Conservation (phyloP, 2,329 filamentous ascomycete genomes). For the Nannizzia gypsea region DNA sequence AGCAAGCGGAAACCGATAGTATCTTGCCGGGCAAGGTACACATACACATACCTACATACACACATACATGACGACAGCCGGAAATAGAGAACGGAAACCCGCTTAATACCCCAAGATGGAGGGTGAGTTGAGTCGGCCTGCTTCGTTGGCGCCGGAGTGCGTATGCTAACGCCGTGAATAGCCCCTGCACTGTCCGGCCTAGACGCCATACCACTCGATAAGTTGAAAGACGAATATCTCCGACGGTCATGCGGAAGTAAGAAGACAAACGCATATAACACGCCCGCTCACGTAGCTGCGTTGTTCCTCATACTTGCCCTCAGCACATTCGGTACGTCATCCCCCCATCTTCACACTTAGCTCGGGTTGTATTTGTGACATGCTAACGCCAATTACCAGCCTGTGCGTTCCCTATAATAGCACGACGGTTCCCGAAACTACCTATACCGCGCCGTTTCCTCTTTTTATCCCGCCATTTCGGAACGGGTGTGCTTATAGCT, state of each 20-base stretch:
- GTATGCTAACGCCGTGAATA: not conserved
- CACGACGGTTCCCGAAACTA: slow-evolving; percentile 47
- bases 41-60: not conserved
- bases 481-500: slow-evolving; percentile 46
- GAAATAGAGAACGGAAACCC: not conserved
- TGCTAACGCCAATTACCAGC: slow-evolving; percentile 26
- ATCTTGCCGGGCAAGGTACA: not conserved
- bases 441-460: slow-evolving; percentile 48
- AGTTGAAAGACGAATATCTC: slow-evolving; percentile 25
- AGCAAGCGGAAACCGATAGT: not conserved
- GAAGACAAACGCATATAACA: slow-evolving; percentile 45
- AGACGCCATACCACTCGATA: slow-evolving; percentile 23
- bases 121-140: not conserved
- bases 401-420: slow-evolving; percentile 51
- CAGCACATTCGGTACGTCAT: slow-evolving; percentile 31
- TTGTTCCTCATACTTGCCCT: slow-evolving; percentile 53
- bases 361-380: no score
- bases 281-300: slow-evolving; percentile 54
- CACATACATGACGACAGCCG: not conserved
- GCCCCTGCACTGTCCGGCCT: slow-evolving; percentile 11
- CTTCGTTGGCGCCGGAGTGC: no score
- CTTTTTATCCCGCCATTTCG: slow-evolving; percentile 49
- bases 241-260: slow-evolving; percentile 25
- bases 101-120: not conserved
- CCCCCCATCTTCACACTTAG: not conserved